phyloP scores from a whole-genome alignment of 768 basidiomycete species.

The Xerocomellus intermedius region DNA sequence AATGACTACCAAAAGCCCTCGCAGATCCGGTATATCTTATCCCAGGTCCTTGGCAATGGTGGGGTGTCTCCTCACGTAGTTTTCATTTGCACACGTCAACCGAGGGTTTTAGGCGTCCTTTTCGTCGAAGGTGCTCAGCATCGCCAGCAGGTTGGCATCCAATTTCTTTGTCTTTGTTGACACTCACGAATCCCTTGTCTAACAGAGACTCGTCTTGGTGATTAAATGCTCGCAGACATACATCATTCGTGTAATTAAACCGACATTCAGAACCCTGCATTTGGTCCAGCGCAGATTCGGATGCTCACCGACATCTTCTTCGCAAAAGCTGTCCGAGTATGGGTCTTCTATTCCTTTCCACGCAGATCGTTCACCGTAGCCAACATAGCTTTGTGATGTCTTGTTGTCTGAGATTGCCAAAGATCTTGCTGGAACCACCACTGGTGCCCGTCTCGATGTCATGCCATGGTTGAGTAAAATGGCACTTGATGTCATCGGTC shows the following conservation, averaged over 20 bases:
- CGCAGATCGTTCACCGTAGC: background rate
- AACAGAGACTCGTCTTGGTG: slow-evolving; percentile 36
- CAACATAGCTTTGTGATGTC: slow-evolving; percentile 42
- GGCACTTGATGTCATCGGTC: slow-evolving; percentile 42
- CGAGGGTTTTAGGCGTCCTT: slow-evolving; percentile 41
- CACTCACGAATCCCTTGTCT: background rate
- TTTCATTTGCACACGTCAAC: background rate
- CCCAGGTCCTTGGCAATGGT: slow-evolving; percentile 4
- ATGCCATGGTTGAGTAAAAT: too few relatives aligned
- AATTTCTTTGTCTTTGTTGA: background rate
- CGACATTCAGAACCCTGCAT: slow-evolving; percentile 55
- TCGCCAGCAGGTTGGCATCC: slow-evolving; percentile 35
- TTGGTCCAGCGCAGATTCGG: slow-evolving; percentile 57
- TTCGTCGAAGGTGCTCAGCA: slow-evolving; percentile 41
- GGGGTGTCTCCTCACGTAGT: background rate
- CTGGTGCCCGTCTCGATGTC: too few relatives aligned
- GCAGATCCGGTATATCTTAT: background rate
- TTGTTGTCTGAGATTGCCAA: slow-evolving; percentile 36
- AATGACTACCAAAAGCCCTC: slow-evolving; percentile 50
- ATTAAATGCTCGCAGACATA: background rate
- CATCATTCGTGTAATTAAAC: background rate
- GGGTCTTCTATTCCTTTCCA: background rate
- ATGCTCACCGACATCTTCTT: slow-evolving; percentile 61
- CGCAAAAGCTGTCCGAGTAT: slow-evolving; percentile 53
- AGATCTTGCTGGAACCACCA: slow-evolving; percentile 17